Percentiles rank a stretch among this genome's conserved stretches.
Conservation (phyloP, 2,329 filamentous ascomycete species). For the Trichoderma koningiopsis region DNA sequence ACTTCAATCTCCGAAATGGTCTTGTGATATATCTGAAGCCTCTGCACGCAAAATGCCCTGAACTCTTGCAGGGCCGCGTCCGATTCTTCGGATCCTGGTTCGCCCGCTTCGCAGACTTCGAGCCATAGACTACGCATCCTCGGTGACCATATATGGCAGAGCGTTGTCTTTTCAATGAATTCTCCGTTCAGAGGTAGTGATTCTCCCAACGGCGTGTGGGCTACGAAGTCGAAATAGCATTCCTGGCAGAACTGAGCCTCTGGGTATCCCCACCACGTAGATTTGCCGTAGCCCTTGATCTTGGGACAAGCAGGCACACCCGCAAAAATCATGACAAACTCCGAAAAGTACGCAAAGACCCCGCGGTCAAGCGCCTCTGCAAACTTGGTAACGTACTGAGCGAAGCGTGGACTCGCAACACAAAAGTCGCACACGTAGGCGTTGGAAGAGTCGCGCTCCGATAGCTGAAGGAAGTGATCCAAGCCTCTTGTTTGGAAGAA, state of each 20-base stretch:
- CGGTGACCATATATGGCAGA: conserved; percentile 43
- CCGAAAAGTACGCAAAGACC: conserved; percentile 35
- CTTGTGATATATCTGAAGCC: neutral
- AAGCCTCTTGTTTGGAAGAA: conserved; percentile 34
- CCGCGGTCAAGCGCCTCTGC: conserved; percentile 38
- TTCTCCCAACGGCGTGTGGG: conserved; percentile 33
- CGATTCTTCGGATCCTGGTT: conserved; percentile 31
- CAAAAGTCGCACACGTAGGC: conserved; percentile 38
- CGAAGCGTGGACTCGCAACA: conserved; percentile 32
- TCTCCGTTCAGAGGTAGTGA: conserved; percentile 33
- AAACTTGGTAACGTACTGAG: conserved; percentile 32
- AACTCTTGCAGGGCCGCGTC: conserved; percentile 33
- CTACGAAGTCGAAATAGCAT: conserved; percentile 39
- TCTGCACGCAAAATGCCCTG: neutral
- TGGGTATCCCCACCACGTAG: conserved; percentile 41
- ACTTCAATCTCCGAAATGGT: conserved; percentile 12
- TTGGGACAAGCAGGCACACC: conserved; percentile 35
- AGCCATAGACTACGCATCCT: conserved; percentile 42
- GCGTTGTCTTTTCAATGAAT: conserved; percentile 31
- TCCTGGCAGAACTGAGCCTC: conserved; percentile 39
- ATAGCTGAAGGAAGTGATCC: conserved; percentile 35
- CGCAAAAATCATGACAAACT: conserved; percentile 36
- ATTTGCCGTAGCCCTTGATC: conserved; percentile 30
- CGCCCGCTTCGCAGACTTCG: conserved; percentile 34
- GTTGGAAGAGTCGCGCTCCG: conserved; percentile 25